A percentile compares a stretch with the other conserved stretches of the same genome.
phyloP scores from a whole-genome alignment of 139 green algal species.

The Tetraselmis striata region DNA sequence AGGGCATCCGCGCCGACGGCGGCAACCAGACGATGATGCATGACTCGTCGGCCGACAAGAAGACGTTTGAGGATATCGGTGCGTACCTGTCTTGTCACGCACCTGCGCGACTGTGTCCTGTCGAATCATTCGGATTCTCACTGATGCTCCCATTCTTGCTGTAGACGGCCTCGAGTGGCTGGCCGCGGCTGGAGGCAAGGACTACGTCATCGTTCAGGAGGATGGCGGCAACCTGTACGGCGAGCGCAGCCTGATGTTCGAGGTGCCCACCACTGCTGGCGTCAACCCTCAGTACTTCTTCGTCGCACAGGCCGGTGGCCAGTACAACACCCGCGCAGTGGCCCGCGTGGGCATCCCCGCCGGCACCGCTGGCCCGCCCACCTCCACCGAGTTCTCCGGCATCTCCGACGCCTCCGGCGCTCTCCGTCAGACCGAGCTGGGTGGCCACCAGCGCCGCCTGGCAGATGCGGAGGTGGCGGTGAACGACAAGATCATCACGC shows the following conservation, averaged over 20 bases:
- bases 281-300: constrained; percentile 13
- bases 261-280: not conserved
- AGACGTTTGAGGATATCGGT: too few species aligned
- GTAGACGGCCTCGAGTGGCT: constrained; percentile 21
- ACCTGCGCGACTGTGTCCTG: too few species aligned
- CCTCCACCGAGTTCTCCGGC: constrained; percentile 15
- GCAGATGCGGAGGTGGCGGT: constrained; percentile 9
- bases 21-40: too few species aligned
- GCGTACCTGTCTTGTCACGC: too few species aligned
- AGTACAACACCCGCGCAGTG: constrained; percentile 9
- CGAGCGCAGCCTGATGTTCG: constrained; percentile 13
- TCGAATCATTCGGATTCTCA: too few species aligned
- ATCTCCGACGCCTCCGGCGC: constrained; percentile 7
- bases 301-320: constrained; percentile 12
- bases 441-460: not conserved
- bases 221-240: constrained; percentile 16
- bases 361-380: not conserved
- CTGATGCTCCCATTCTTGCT: too few species aligned
- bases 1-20: too few species aligned
- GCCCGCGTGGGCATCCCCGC: constrained; percentile 4
- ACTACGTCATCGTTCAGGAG: constrained; percentile 22
- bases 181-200: not conserved
- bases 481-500: constrained; percentile 17
- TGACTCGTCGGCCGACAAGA: too few species aligned
- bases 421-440: too few species aligned